Conservation (phyloP, 2,329 filamentous ascomycete genomes). For the Alternaria panax region DNA sequence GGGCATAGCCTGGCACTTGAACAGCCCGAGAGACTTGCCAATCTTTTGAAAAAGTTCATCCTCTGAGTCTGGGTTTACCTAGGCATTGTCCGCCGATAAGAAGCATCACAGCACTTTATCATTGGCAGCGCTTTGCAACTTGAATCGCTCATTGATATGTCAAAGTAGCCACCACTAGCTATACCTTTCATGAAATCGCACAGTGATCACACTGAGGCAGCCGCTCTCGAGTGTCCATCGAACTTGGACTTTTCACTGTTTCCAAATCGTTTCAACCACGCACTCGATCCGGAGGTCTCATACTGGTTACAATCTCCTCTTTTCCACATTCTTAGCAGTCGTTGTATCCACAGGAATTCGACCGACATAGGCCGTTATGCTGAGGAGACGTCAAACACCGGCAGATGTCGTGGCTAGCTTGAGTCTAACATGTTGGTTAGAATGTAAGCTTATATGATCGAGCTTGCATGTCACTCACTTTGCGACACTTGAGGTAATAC, state of each 20-base stretch:
- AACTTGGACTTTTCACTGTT: background rate
- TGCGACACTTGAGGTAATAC: background rate
- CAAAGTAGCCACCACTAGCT: background rate
- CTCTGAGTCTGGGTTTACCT: background rate
- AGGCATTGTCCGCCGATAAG: background rate
- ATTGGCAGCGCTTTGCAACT: background rate
- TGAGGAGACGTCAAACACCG: background rate
- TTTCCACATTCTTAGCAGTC: background rate
- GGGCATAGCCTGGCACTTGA: conserved; percentile 30
- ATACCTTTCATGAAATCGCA: background rate
- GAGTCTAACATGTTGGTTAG: background rate
- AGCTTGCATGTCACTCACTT: background rate
- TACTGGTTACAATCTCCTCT: background rate
- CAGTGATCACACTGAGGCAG: background rate
- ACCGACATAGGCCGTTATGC: background rate
- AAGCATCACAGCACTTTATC: background rate
- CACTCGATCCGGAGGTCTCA: background rate
- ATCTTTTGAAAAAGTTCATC: conserved; percentile 23
- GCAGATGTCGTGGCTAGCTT: background rate
- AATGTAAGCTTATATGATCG: background rate
- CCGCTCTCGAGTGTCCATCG: background rate
- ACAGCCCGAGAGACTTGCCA: conserved; percentile 26
- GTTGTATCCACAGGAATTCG: background rate
- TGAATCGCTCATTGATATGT: background rate
- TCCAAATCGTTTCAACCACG: background rate